These are phyloP conservation scores for Fraxinus baroniana DNA, from an alignment of 305 asterid species.

Conservation along the genomic window DNA sequence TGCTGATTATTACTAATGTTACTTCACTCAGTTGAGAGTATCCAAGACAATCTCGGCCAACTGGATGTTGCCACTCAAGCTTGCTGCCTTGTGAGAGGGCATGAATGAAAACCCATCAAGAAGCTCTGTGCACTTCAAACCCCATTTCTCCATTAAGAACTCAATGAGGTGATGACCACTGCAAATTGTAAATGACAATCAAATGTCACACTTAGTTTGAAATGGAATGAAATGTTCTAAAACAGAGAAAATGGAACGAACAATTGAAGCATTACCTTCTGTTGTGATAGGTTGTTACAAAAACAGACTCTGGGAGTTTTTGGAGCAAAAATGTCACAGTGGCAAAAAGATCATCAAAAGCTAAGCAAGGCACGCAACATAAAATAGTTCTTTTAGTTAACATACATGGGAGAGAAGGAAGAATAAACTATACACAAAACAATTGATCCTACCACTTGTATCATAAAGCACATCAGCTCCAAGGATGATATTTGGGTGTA, in stretches of 20 bases:
- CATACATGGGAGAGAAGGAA: slow-evolving; percentile 3
- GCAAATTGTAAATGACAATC: slow-evolving; percentile 21
- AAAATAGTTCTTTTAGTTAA: slow-evolving; percentile 22
- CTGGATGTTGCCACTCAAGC: slow-evolving; percentile 81
- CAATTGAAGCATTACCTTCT: slow-evolving; percentile 60
- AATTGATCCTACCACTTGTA: slow-evolving; percentile 48
- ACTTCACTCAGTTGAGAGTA: slow-evolving; percentile 11
- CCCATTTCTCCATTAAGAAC: slow-evolving; percentile 89
- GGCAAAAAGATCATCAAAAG: slow-evolving; percentile 87
- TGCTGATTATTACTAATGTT: neutral
- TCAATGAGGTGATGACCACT: slow-evolving; percentile 95
- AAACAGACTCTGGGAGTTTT: slow-evolving; percentile 63
- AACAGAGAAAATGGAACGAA: slow-evolving; percentile 11
- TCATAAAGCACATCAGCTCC: slow-evolving; percentile 96
- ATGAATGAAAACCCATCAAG: slow-evolving; percentile 80
- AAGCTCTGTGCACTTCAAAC: slow-evolving; percentile 75
- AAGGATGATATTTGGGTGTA: slow-evolving; percentile 75
- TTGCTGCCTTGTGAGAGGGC: slow-evolving; percentile 72
- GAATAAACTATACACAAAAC: slow-evolving; percentile 1
- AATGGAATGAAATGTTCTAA: neutral
- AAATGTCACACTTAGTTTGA: slow-evolving; percentile 1
- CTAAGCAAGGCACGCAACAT: slow-evolving; percentile 43
- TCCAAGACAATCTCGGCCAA: slow-evolving; percentile 77
- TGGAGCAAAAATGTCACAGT: slow-evolving; percentile 73
- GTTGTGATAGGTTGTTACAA: slow-evolving; percentile 85